These are phyloP conservation scores for Suaeda aralocaspica DNA, from an alignment of 148 eudicot genomes.

Conservation along the genomic window DNA sequence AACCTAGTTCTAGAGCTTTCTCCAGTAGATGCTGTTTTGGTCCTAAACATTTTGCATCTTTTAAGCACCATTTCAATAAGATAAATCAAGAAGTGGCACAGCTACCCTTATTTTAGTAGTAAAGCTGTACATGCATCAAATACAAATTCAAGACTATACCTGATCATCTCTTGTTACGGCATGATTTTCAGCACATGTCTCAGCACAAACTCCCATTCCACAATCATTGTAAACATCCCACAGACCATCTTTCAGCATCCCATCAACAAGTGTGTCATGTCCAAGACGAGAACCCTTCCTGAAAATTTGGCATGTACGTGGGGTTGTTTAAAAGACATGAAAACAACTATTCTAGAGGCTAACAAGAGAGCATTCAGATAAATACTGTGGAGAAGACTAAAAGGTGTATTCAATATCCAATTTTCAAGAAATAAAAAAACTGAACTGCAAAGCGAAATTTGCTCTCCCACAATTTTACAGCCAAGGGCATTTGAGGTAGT, in stretches of 20 bases:
- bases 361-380: neutral
- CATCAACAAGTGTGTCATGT: conserved; percentile 94
- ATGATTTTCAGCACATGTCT: conserved; percentile 85
- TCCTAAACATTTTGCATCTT: too few species aligned
- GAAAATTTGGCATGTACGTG: conserved; percentile 10
- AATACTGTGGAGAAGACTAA: neutral
- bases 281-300: conserved; percentile 89
- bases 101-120: too few species aligned
- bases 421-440: neutral
- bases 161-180: conserved; percentile 69
- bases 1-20: too few species aligned
- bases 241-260: conserved; percentile 92
- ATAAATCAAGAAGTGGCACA: too few species aligned
- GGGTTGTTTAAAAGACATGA: neutral
- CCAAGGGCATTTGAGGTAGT: neutral
- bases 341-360: neutral
- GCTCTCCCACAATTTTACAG: neutral
- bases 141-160: conserved; percentile 31
- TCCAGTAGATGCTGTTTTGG: too few species aligned
- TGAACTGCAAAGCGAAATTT: neutral
- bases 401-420: neutral
- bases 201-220: conserved; percentile 97
- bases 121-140: neutral
- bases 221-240: conserved; percentile 95
- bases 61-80: too few species aligned